Conservation (phyloP, 2,329 filamentous ascomycete species). For the Claviceps purpurea region DNA sequence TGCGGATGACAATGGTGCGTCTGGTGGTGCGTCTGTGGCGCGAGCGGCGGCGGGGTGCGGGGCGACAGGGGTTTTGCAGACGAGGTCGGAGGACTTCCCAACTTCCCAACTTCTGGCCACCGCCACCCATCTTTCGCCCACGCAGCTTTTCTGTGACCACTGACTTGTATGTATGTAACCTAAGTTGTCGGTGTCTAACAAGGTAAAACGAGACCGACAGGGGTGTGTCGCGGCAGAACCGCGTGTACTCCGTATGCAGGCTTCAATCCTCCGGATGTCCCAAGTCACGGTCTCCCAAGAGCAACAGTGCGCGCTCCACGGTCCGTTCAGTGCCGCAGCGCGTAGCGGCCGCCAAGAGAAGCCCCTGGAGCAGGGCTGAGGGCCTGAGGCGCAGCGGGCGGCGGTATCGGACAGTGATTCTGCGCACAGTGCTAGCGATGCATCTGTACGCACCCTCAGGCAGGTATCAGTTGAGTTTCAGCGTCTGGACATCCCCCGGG, state of each 20-base stretch:
- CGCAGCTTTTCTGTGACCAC: neutral
- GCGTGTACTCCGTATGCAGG: neutral
- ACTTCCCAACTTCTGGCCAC: neutral
- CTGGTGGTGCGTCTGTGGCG: neutral
- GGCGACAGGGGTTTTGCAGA: no score
- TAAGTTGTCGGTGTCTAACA: neutral
- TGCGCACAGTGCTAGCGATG: neutral
- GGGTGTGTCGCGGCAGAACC: conserved; percentile 1
- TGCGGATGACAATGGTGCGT: neutral
- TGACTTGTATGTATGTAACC: no score
- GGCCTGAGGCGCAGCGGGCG: no score
- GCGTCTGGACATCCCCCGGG: neutral
- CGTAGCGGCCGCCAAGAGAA: neutral
- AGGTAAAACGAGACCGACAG: conserved; percentile 2
- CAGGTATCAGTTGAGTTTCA: neutral
- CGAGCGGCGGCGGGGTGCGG: neutral
- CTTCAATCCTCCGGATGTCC: neutral
- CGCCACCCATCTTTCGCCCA: neutral
- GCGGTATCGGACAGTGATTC: no score
- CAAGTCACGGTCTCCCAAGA: neutral
- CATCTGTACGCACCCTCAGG: no score
- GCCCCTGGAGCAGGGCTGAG: neutral
- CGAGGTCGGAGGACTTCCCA: no score
- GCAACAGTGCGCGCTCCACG: neutral
- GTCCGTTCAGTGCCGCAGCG: neutral